Base-by-base conservation (phyloP, 2,329 filamentous ascomycete genomes). In the Colletotrichum sp. region DNA sequence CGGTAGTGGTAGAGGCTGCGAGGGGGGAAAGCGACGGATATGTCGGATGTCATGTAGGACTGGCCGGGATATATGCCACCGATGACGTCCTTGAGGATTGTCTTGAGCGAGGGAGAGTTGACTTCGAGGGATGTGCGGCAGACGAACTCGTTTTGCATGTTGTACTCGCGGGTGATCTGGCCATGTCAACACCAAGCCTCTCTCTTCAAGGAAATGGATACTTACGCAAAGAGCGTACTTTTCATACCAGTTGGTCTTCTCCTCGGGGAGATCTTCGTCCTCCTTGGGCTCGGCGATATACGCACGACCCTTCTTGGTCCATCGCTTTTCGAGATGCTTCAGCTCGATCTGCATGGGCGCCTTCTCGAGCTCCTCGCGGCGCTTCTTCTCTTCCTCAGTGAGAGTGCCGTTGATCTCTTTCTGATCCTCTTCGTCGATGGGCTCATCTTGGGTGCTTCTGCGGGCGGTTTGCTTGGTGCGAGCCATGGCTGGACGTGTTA, bases 281-380 rank as follows among this genome's bases (percentile, higher is more conserved):
- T 81, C 80, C 65, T 80, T 80, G 16, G 81, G 81, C 74, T 84
- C 83, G 32, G 78, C 77, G 63, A 83, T 79, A 59, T 81, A 82
- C 10, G 71, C 71, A 21, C 78, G 78, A 7, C 80, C 80, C 71
- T 82, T 80, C 44, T 79, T 79, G 63, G 81, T 82, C 71, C 79
- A 82, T 26, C 81, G 82, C 63, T 80, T 81, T 63, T 84, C 82
- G 18, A 84, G 80, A 64, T 84, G 80, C 74, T 83, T 83, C 69
- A 84, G 79, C 69, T 82, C 80, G 21, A 78, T 64, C 36, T 79
- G 80, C 80, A 81, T 81, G 24, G 79, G 80, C 12, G 79, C 78
- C 60, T 81, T 77, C 36, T 80, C 80, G 24, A 81, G 77, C 72
- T 80, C 80, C 49, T 78, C 78, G 12, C 77, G 77, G 34, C 77